Conservation (phyloP, 441 rosid genomes). For the Populus hybrid region DNA sequence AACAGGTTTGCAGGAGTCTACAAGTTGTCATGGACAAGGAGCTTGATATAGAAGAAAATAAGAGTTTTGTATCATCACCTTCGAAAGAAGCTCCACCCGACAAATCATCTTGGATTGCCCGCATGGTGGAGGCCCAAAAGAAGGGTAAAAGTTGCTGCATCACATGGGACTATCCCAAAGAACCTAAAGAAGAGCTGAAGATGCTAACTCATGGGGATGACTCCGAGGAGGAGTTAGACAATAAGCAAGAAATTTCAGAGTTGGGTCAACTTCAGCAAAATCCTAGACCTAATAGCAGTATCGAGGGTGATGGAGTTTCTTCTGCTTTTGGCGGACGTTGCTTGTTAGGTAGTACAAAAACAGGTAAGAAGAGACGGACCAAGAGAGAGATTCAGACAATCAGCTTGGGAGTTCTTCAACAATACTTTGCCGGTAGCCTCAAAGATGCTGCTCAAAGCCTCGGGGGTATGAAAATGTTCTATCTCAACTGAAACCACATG, state of each 20-base stretch:
- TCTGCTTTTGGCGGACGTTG: constrained; percentile 14
- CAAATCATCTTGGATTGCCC: constrained; percentile 32
- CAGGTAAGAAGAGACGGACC: constrained; percentile 34
- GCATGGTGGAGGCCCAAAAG: constrained; percentile 31
- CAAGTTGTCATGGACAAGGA: constrained; percentile 33
- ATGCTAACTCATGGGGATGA: constrained; percentile 29
- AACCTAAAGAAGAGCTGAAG: constrained; percentile 55
- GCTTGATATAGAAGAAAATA: constrained; percentile 25
- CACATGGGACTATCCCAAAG: constrained; percentile 50
- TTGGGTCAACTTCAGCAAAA: constrained; percentile 15
- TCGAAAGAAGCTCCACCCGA: constrained; percentile 34
- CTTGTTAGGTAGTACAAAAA: constrained; percentile 24
- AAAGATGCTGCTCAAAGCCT: constrained; percentile 50
- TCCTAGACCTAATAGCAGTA: constrained; percentile 13
- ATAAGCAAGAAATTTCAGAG: constrained; percentile 15
- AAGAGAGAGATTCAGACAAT: constrained; percentile 47
- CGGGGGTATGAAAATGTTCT: constrained; percentile 34
- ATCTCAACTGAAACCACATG: constrained; percentile 4
- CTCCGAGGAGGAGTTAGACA: constrained; percentile 7
- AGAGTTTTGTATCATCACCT: constrained; percentile 22
- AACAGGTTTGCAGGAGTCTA: constrained; percentile 27
- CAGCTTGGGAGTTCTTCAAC: constrained; percentile 45
- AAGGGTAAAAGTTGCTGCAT: constrained; percentile 20
- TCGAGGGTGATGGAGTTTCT: not conserved
- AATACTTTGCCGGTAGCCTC: constrained; percentile 54